phyloP scores from a whole-genome alignment of 2,329 filamentous ascomycete species.

The Colletotrichum orbiculare region DNA sequence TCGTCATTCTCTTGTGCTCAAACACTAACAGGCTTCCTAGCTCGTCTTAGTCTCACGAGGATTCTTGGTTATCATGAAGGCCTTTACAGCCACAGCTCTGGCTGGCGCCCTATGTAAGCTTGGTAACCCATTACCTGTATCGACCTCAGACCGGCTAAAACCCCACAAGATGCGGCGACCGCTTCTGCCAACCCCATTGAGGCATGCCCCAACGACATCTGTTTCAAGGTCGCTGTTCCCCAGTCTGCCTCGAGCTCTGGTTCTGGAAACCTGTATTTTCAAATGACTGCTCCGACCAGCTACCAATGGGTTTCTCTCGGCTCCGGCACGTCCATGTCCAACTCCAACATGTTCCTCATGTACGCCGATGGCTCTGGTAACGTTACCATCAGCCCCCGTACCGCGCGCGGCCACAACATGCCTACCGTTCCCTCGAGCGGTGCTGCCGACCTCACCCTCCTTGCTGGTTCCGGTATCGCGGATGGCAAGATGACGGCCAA shows the following conservation, averaged over 20 bases:
- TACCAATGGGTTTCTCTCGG: slow-evolving; percentile 70
- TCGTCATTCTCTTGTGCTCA: neutral
- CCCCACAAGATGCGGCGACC: slow-evolving; percentile 40
- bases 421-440: slow-evolving; percentile 58
- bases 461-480: slow-evolving; percentile 68
- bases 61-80: slow-evolving; percentile 26
- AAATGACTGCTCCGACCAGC: slow-evolving; percentile 64
- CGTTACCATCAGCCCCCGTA: slow-evolving; percentile 70
- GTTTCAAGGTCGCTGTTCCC: slow-evolving; percentile 68
- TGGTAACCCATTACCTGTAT: neutral
- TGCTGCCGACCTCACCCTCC: slow-evolving; percentile 58
- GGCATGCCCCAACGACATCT: slow-evolving; percentile 59
- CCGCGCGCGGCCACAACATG: slow-evolving; percentile 57
- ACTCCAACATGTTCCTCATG: slow-evolving; percentile 71
- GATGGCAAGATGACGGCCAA: slow-evolving; percentile 69
- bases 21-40: neutral
- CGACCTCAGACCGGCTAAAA: slow-evolving; percentile 4
- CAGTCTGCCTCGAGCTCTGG: slow-evolving; percentile 57
- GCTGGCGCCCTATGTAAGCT: slow-evolving; percentile 31
- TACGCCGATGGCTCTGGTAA: slow-evolving; percentile 69
- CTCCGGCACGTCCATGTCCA: slow-evolving; percentile 65
- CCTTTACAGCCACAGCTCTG: slow-evolving; percentile 25
- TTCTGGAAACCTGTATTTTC: slow-evolving; percentile 69
- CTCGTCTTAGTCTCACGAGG: too few species aligned
- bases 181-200: slow-evolving; percentile 44